A percentile compares a stretch with the other conserved stretches of the same genome.
Conservation (phyloP, 768 basidiomycete genomes). For the Tulasnella sp. region DNA sequence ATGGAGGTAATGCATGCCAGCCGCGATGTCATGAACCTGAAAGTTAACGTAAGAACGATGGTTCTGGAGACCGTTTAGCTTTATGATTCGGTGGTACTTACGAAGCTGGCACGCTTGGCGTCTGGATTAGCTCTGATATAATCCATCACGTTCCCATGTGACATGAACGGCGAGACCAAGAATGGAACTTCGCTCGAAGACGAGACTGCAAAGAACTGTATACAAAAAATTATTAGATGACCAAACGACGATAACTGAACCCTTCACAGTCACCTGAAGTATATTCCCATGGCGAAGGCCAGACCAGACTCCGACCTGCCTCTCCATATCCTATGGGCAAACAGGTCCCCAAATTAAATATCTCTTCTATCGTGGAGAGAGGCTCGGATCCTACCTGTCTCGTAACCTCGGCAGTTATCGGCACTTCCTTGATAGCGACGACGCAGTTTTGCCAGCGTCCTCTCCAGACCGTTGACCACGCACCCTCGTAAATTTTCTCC, state of each 20-base stretch:
- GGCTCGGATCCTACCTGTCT: not conserved
- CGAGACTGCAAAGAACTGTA: not conserved
- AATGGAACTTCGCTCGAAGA: slow-evolving; percentile 1
- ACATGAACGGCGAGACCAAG: not conserved
- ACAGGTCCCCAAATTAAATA: not conserved
- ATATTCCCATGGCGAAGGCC: not conserved
- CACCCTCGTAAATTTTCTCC: not conserved
- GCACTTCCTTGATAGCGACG: not conserved
- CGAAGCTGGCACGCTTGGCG: not conserved
- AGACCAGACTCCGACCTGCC: slow-evolving; percentile 7
- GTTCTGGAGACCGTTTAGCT: not conserved
- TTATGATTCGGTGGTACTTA: too few relatives aligned
- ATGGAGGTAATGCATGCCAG: slow-evolving; percentile 2
- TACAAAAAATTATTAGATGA: not conserved
- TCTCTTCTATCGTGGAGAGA: not conserved
- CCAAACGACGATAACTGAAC: too few relatives aligned
- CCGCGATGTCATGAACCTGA: not conserved
- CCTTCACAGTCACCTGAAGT: not conserved
- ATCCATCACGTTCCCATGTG: not conserved
- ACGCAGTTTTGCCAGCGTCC: slow-evolving; percentile 5
- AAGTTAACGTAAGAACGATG: not conserved
- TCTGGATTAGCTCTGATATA: not conserved
- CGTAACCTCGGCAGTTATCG: not conserved
- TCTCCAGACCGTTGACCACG: not conserved
- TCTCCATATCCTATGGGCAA: not conserved